These are phyloP conservation scores for Lycium ferocissimum DNA, from an alignment of 257 asterid genomes.

Conservation along the genomic window DNA sequence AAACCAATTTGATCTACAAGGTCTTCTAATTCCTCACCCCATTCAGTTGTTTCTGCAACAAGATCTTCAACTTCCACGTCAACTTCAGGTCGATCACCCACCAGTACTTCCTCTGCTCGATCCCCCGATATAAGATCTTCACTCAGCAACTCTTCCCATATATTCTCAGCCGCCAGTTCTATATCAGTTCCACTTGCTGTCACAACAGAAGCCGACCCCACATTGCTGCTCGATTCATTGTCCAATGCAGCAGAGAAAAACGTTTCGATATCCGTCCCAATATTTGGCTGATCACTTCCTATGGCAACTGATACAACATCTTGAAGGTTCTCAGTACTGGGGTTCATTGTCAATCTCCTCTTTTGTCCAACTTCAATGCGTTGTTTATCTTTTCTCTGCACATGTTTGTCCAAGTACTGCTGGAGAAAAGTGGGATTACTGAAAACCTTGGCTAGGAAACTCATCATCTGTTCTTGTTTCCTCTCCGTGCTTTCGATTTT, in stretches of 20 bases:
- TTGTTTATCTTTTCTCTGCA: conserved; percentile 35
- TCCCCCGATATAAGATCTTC: conserved; percentile 47
- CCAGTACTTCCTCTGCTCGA: conserved; percentile 44
- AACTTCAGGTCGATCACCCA: conserved; percentile 42
- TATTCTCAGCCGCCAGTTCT: conserved; percentile 42
- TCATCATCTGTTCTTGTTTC: conserved; percentile 70
- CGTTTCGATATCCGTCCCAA: conserved; percentile 48
- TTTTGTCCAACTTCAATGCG: conserved; percentile 71
- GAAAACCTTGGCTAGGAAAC: conserved; percentile 75
- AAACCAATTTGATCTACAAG: conserved; percentile 47
- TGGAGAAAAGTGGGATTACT: conserved; percentile 56
- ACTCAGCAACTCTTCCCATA: conserved; percentile 68
- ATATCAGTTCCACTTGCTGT: conserved; percentile 31
- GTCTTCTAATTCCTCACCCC: conserved; percentile 68
- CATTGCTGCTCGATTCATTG: conserved; percentile 52
- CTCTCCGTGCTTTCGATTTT: conserved; percentile 56
- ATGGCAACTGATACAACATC: conserved; percentile 39
- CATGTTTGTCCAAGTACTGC: conserved; percentile 51
- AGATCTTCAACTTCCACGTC: conserved; percentile 67
- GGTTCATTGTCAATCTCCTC: conserved; percentile 73
- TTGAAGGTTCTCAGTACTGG: conserved; percentile 52
- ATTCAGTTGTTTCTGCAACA: conserved; percentile 56
- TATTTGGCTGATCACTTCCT: conserved; percentile 35
- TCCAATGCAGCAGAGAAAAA: conserved; percentile 52
- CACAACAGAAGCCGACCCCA: conserved; percentile 30